Evolutionary conservation across 768 basidiomycete genomes (phyloP).

Genomic region (Tylopilus felleus): DNA sequence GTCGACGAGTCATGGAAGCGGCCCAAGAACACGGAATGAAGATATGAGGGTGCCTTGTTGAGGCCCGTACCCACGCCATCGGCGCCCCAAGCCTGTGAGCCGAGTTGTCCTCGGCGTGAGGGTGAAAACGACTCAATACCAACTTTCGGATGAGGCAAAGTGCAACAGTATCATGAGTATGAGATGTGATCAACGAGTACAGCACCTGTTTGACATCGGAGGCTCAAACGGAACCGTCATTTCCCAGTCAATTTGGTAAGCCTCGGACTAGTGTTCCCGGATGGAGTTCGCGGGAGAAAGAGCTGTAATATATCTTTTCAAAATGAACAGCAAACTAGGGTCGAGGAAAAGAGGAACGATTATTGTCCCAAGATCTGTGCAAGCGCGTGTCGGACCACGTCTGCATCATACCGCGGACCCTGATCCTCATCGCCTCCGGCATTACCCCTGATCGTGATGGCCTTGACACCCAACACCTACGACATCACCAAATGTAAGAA

Average conservation of each 20-base stretch:
- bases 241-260: constrained; percentile 3
- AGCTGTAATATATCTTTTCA: not conserved
- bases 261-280: not conserved
- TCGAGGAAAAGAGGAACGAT: not conserved
- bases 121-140: not conserved
- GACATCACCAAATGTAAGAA: constrained; percentile 4
- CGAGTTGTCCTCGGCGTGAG: not conserved
- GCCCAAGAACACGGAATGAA: not conserved
- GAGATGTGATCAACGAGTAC: not conserved
- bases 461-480: constrained; percentile 59
- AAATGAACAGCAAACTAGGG: not conserved
- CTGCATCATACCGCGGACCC: constrained; percentile 43
- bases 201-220: not conserved
- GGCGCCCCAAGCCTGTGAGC: not conserved
- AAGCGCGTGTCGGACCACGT: constrained; percentile 43
- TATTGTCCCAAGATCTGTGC: constrained; percentile 26
- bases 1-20: not conserved
- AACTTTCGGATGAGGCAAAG: not conserved
- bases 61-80: not conserved
- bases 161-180: not conserved
- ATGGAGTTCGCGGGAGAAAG: constrained; percentile 12
- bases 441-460: constrained; percentile 44
- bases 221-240: not conserved
- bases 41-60: not conserved
- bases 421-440: constrained; percentile 19